phyloP scores from a whole-genome alignment of 257 asterid species.

The Rauvolfia tetraphylla region DNA sequence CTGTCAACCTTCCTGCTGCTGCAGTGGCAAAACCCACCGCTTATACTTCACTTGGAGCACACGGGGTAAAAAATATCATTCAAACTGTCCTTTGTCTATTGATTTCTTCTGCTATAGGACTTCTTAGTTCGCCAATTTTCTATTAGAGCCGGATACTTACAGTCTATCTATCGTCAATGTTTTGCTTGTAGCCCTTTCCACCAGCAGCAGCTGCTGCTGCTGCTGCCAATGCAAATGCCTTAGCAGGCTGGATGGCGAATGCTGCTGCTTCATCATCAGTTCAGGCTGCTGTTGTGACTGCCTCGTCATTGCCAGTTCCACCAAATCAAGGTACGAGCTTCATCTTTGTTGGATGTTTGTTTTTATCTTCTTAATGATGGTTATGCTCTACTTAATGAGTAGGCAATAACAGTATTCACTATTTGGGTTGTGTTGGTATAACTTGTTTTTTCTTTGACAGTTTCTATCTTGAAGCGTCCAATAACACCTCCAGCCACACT shows the following conservation, averaged over 20 bases:
- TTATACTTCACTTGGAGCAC: slow-evolving; percentile 80
- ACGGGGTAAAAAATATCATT: slow-evolving; percentile 51
- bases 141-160: slow-evolving; percentile 4
- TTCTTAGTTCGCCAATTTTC: neutral
- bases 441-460: slow-evolving; percentile 36
- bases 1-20: slow-evolving; percentile 71
- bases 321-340: slow-evolving; percentile 68
- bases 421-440: neutral
- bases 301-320: slow-evolving; percentile 82
- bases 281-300: slow-evolving; percentile 93
- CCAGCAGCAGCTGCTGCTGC: slow-evolving; percentile 76
- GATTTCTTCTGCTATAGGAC: neutral
- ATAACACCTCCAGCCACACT: slow-evolving; percentile 88
- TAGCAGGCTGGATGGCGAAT: slow-evolving; percentile 98
- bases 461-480: slow-evolving; percentile 82
- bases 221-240: slow-evolving; percentile 82
- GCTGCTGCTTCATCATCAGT: slow-evolving; percentile 96
- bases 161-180: slow-evolving; percentile 7
- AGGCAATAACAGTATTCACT: neutral
- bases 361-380: neutral
- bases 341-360: neutral
- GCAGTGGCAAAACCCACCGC: slow-evolving; percentile 75
- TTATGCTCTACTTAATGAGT: neutral
- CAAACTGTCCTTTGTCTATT: neutral
- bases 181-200: slow-evolving; percentile 73